A percentile compares a stretch with the other conserved stretches of the same genome.
phyloP scores from a whole-genome alignment of 257 asterid genomes.

The Solanum neorickii region DNA sequence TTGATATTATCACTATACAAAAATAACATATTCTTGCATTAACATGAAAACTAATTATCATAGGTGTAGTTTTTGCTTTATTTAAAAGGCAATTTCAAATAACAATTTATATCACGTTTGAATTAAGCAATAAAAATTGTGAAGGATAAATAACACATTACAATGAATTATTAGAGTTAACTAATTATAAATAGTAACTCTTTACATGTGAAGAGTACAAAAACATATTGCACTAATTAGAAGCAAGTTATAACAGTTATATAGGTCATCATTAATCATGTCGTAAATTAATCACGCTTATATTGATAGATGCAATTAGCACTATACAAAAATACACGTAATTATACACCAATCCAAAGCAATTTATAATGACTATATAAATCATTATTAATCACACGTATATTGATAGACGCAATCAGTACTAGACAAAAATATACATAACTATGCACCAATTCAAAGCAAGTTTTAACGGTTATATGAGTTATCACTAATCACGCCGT shows the following conservation, averaged over 20 bases:
- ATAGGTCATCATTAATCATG: background rate
- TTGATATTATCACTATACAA: background rate
- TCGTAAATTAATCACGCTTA: background rate
- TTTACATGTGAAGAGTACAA: background rate
- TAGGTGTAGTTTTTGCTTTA: background rate
- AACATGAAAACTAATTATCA: background rate
- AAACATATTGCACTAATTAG: background rate
- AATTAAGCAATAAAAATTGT: background rate
- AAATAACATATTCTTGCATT: background rate
- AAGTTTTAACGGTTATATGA: background rate
- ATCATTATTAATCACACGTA: background rate
- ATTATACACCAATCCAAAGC: background rate
- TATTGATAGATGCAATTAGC: background rate
- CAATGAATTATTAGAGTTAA: background rate
- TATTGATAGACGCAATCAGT: no score
- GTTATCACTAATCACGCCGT: background rate
- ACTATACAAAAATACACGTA: no score
- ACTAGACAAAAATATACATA: background rate
- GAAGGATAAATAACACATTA: background rate
- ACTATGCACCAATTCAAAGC: background rate
- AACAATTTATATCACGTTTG: background rate
- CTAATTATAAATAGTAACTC: background rate
- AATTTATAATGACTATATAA: background rate
- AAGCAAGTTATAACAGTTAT: background rate
- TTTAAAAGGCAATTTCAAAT: background rate